These are phyloP conservation scores for Paramyrothecium sp. DNA, from an alignment of 2,329 filamentous ascomycete species.

Conservation along the genomic window DNA sequence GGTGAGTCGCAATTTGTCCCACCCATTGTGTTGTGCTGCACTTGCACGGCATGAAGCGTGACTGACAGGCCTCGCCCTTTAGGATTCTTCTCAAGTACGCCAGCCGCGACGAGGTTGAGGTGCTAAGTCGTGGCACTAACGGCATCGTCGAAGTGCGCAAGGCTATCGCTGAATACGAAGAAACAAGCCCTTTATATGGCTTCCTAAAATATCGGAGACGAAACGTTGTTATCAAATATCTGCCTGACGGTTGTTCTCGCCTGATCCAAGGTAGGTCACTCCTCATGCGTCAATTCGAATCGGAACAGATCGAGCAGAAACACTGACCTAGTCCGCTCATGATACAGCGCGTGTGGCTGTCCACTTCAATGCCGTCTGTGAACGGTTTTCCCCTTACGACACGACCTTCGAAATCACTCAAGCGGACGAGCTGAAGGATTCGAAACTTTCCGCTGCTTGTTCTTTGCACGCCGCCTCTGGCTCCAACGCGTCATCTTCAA, in stretches of 20 bases:
- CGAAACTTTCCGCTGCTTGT: constrained; percentile 82
- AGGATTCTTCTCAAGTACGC: constrained; percentile 96
- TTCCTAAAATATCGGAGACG: constrained; percentile 86
- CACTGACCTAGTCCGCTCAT: constrained; percentile 8
- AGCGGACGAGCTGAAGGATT: constrained; percentile 80
- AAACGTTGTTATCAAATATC: constrained; percentile 89
- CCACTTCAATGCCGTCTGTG: constrained; percentile 66
- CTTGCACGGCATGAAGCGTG: no score
- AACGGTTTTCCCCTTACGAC: constrained; percentile 81
- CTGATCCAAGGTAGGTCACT: constrained; percentile 79
- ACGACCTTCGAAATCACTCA: constrained; percentile 74
- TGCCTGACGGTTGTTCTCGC: constrained; percentile 87
- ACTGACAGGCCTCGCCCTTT: no score
- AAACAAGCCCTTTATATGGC: constrained; percentile 86
- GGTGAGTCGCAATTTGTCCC: constrained; percentile 56
- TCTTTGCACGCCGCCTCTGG: constrained; percentile 85
- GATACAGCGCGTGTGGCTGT: constrained; percentile 74
- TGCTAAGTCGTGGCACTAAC: constrained; percentile 74
- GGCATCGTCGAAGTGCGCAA: constrained; percentile 83
- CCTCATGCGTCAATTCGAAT: no score
- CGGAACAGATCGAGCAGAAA: no score
- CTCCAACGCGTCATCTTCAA: constrained; percentile 81
- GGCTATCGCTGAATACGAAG: constrained; percentile 74
- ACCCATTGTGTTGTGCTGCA: no score
- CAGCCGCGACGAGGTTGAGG: constrained; percentile 81